Evolutionary conservation across 192 early-diverging fungal genomes (phyloP).

Genomic region (Coemansia sp.): DNA sequence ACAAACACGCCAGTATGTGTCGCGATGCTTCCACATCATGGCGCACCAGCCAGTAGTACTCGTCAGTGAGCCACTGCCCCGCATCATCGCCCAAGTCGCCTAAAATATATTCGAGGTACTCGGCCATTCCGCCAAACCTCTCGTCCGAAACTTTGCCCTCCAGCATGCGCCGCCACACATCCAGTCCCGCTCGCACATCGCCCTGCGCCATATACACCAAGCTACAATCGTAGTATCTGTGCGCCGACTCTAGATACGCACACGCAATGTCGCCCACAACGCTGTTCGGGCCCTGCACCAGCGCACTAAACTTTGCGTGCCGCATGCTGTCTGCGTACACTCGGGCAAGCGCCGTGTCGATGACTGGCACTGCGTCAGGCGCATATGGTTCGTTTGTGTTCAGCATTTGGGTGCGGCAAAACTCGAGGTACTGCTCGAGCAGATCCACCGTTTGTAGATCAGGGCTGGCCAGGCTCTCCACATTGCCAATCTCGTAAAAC

Average conservation of each 20-base stretch:
- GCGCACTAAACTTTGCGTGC: slow-evolving; percentile 16
- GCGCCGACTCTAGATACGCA: slow-evolving; percentile 18
- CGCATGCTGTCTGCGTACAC: slow-evolving; percentile 28
- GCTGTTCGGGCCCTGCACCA: slow-evolving; percentile 12
- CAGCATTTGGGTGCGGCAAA: slow-evolving; percentile 17
- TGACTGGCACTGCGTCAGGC: slow-evolving; percentile 27
- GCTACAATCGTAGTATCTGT: slow-evolving; percentile 41
- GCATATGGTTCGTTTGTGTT: slow-evolving; percentile 10
- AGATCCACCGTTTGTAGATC: slow-evolving; percentile 28
- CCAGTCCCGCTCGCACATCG: slow-evolving; percentile 15
- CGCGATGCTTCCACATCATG: slow-evolving; percentile 22
- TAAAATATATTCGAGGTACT: slow-evolving; percentile 32
- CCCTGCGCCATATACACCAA: slow-evolving; percentile 32
- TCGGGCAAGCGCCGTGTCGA: slow-evolving; percentile 44
- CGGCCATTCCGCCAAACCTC: slow-evolving; percentile 39
- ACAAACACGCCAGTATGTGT: slow-evolving; percentile 14
- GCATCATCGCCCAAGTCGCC: slow-evolving; percentile 1
- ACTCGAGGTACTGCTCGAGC: slow-evolving; percentile 44
- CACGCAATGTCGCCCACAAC: slow-evolving; percentile 29
- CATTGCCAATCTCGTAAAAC: slow-evolving; percentile 32
- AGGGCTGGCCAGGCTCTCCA: slow-evolving; percentile 17
- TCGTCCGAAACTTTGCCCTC: slow-evolving; percentile 17
- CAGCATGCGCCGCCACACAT: slow-evolving; percentile 36
- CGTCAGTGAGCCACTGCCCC: slow-evolving; percentile 10
- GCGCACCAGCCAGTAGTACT: slow-evolving; percentile 34